Conservation (phyloP, 1,284 basidiomycete species). For the Tilletia horrida region DNA sequence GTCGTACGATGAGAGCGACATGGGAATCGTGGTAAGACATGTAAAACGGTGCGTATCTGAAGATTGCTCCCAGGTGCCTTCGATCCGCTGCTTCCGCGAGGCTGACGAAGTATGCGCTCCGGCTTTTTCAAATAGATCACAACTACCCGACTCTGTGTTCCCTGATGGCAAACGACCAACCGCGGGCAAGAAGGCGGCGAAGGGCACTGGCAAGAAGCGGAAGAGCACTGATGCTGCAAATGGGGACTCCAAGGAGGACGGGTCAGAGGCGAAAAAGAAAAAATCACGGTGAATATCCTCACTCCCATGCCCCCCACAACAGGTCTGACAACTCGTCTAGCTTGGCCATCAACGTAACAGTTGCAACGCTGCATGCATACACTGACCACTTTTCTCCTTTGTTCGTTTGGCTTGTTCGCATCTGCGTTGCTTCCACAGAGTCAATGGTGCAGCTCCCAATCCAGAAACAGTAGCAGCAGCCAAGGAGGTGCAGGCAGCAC, state of each 20-base stretch:
- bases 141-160: constrained; percentile 13
- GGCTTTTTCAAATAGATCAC: neutral
- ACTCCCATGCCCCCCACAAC: neutral
- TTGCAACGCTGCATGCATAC: no score
- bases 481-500: neutral
- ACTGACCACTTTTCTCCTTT: no score
- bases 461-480: neutral
- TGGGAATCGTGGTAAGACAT: constrained; percentile 91
- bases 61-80: neutral
- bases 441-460: neutral
- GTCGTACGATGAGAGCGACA: constrained; percentile 82
- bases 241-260: neutral
- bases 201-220: neutral
- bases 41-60: constrained; percentile 70
- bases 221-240: constrained; percentile 1
- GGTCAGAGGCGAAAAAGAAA: neutral
- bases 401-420: no score
- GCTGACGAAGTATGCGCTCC: neutral
- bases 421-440: neutral
- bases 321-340: no score
- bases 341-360: no score
- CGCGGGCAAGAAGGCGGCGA: neutral
- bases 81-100: neutral
- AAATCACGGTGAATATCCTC: neutral
- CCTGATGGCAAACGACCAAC: constrained; percentile 7